Conservation (phyloP, 441 rosid genomes). For the Raphanus hybrid region DNA sequence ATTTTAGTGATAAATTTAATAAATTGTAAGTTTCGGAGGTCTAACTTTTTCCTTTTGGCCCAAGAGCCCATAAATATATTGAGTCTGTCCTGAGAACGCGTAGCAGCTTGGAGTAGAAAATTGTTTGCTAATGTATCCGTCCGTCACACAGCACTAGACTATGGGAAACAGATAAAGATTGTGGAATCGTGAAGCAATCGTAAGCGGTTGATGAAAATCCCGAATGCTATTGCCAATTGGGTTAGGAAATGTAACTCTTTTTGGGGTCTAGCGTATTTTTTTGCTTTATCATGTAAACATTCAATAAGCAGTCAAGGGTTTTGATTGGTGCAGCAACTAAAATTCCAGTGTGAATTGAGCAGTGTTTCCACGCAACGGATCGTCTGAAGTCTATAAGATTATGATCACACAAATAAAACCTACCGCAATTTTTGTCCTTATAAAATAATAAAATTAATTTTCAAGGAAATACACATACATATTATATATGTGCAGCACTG, state of each 20-base stretch:
- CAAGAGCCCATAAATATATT: too few species aligned
- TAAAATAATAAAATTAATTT: neutral
- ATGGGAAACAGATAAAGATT: neutral
- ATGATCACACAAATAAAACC: neutral
- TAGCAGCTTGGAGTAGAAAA: neutral
- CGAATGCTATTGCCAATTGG: too few species aligned
- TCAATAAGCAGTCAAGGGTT: neutral
- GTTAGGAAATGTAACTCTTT: too few species aligned
- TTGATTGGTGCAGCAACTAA: neutral
- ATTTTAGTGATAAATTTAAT: too few species aligned
- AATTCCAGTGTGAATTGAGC: neutral
- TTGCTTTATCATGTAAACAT: neutral
- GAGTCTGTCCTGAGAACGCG: neutral
- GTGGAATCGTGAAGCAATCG: too few species aligned
- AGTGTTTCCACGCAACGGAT: constrained; percentile 1
- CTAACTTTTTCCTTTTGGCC: too few species aligned
- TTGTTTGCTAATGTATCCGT: neutral
- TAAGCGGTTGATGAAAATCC: neutral
- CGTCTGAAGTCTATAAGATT: constrained; percentile 1
- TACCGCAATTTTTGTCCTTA: neutral
- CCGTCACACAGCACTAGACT: neutral
- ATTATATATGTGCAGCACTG: constrained; percentile 14
- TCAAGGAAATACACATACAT: neutral
- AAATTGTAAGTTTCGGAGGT: too few species aligned
- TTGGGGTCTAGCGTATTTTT: neutral